Percentiles rank a stretch among this genome's conserved stretches.
These are phyloP conservation scores for Aspergillus funiculosus DNA, from an alignment of 495 filamentous ascomycete species.

Conservation along the genomic window DNA sequence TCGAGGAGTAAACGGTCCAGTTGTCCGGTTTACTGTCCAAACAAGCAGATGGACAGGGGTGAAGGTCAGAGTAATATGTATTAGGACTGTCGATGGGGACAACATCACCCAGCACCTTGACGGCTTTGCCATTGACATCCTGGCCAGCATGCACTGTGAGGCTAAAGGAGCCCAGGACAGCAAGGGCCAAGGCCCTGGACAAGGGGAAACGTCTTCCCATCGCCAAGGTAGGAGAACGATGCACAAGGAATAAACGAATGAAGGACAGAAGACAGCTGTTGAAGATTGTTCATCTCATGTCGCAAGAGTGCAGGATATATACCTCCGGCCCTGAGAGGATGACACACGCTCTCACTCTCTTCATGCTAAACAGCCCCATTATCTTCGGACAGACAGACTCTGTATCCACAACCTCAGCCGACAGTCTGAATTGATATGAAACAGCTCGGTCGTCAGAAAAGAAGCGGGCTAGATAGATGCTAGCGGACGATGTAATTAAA, in stretches of 20 bases:
- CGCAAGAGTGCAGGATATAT: neutral
- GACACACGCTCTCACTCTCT: neutral
- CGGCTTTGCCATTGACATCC: neutral
- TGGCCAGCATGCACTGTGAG: neutral
- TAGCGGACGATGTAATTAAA: neutral
- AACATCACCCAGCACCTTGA: neutral
- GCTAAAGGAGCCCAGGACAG: neutral
- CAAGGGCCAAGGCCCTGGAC: neutral
- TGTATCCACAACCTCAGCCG: neutral
- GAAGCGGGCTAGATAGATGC: neutral
- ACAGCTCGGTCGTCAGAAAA: no score
- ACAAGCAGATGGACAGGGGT: constrained; percentile 13
- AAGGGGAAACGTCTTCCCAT: neutral
- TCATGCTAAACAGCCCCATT: neutral
- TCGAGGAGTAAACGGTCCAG: constrained; percentile 19
- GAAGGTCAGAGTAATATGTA: constrained; percentile 5
- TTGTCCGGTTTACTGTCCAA: neutral
- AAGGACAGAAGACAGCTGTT: neutral
- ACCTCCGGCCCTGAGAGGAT: neutral
- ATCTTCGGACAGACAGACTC: no score
- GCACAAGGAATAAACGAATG: neutral
- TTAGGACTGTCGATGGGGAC: constrained; percentile 6
- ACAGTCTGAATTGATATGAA: no score
- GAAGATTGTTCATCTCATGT: neutral
- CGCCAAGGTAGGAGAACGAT: neutral